Base-by-base conservation (phyloP, 495 filamentous ascomycete genomes). In the Halenospora varia region DNA sequence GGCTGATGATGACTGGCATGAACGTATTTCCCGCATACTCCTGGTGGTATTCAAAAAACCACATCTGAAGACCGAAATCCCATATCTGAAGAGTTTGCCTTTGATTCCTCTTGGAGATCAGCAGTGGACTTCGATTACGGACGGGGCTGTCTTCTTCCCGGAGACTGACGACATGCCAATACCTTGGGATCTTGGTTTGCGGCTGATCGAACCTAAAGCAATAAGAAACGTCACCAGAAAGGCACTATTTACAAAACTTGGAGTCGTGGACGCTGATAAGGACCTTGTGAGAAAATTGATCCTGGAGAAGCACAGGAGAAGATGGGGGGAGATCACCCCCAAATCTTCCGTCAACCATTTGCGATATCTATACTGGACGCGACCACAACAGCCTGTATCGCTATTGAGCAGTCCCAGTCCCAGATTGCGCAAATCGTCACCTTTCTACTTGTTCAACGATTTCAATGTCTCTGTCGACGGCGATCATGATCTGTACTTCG, bases 351-450 rank as follows among this genome's bases (percentile, higher is more conserved):
- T 51, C 46, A 42, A 45, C 4, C 22, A 57, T 51, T 47, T 57
- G 25, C 55, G 45, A 23, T 57, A 24, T 45, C 47, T 57, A 41
- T 57, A 57, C 23, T 57, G 9, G 29, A 57, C 26, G 11, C 52
- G 24, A 45, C 20, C 52, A 22, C 11, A 11, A 11, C 17, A 23
- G 29, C 20, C 11, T 26, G 15, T 40, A 52, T 52, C 11, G 26
- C n/a, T 22, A 41, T 22, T 4, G 4, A 53, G 26, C n/a, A 40
- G 50, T 20, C 26, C 50, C 29, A 40, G 35, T 40, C 4, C 18
- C 25, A 23, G 35, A 25, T 18, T 47, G 15, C 41, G 52, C 39
- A 23, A 44, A 55, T 45, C 35, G 24, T 45, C 52, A 22, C 46
- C 35, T 25, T 39, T 55, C 20, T 55, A 23, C 35, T n/a, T 44